Evolutionary conservation across 176 grass and related monocot species (phyloP).

Genomic region (Oryza longistaminata): DNA sequence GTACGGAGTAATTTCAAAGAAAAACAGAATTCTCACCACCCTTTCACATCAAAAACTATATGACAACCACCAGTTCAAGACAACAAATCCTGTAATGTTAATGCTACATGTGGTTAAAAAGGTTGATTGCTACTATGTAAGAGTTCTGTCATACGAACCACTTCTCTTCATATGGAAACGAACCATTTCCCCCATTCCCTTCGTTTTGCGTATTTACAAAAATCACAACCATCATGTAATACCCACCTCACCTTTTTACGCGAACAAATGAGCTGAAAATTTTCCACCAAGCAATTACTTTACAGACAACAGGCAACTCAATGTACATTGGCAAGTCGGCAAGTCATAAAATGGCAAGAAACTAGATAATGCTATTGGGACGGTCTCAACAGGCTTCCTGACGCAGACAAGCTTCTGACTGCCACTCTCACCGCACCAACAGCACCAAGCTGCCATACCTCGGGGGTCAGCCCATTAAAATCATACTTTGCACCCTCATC

Average conservation of each 20-base stretch:
- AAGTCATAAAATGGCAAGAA: background rate
- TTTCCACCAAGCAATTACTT: slow-evolving; percentile 31
- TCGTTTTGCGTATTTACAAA: slow-evolving; percentile 11
- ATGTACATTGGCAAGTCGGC: slow-evolving; percentile 16
- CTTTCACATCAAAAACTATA: background rate
- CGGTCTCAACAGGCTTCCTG: slow-evolving; percentile 61
- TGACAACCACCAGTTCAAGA: background rate
- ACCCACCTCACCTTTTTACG: slow-evolving; percentile 5
- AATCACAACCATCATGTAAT: slow-evolving; percentile 15
- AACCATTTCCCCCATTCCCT: background rate
- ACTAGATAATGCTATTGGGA: slow-evolving; percentile 30
- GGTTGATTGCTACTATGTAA: background rate
- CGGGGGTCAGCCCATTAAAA: slow-evolving; percentile 54
- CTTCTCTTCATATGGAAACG: background rate
- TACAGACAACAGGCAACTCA: slow-evolving; percentile 39
- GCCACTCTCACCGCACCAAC: slow-evolving; percentile 86
- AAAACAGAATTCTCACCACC: background rate
- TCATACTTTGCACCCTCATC: slow-evolving; percentile 59
- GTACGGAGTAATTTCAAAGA: no score
- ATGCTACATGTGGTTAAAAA: background rate
- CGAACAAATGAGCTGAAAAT: background rate
- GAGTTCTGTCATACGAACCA: background rate
- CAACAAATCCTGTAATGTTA: background rate
- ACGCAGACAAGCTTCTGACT: slow-evolving; percentile 67
- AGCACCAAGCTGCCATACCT: slow-evolving; percentile 79